Evolutionary conservation across 352 stramenopile genomes (phyloP).

Genomic region (Phytophthora citrophthora): DNA sequence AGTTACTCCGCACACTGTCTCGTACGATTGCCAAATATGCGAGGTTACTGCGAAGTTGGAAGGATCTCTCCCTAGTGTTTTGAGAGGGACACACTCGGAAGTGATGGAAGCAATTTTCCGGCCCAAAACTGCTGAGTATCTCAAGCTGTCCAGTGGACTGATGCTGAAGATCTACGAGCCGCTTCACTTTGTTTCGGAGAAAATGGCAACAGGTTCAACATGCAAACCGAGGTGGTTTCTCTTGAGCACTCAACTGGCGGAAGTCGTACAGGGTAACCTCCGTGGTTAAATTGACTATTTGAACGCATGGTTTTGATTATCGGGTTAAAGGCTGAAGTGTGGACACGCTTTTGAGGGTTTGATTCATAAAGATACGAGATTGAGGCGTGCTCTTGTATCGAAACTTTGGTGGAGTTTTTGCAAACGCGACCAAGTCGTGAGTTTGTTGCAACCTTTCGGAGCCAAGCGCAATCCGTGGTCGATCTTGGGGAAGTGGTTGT

Average conservation of each 20-base stretch:
- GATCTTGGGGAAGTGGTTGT: constrained; percentile 12
- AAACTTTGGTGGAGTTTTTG: constrained; percentile 17
- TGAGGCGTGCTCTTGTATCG: constrained; percentile 7
- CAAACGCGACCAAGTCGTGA: constrained; percentile 1
- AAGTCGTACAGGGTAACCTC: constrained; percentile 35
- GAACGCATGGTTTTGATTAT: neutral
- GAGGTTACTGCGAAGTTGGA: constrained; percentile 24
- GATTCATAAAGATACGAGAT: neutral
- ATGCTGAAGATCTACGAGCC: constrained; percentile 61
- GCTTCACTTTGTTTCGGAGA: constrained; percentile 58
- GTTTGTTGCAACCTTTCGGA: constrained; percentile 12
- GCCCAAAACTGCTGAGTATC: constrained; percentile 23
- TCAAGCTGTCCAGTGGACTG: constrained; percentile 37
- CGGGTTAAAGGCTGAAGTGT: constrained; percentile 4
- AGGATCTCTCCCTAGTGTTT: constrained; percentile 9
- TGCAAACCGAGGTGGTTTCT: constrained; percentile 45
- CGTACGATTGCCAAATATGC: constrained; percentile 49
- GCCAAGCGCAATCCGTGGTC: constrained; percentile 10
- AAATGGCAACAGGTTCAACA: constrained; percentile 27
- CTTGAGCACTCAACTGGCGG: constrained; percentile 55
- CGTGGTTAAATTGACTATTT: neutral
- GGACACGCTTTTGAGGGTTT: constrained; percentile 6
- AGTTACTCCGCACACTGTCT: constrained; percentile 22
- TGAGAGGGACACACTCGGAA: constrained; percentile 10
- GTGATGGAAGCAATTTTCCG: constrained; percentile 49